Base-by-base conservation (phyloP, 805 yeast genomes). In the Sugiyamaella qingdaonensis region DNA sequence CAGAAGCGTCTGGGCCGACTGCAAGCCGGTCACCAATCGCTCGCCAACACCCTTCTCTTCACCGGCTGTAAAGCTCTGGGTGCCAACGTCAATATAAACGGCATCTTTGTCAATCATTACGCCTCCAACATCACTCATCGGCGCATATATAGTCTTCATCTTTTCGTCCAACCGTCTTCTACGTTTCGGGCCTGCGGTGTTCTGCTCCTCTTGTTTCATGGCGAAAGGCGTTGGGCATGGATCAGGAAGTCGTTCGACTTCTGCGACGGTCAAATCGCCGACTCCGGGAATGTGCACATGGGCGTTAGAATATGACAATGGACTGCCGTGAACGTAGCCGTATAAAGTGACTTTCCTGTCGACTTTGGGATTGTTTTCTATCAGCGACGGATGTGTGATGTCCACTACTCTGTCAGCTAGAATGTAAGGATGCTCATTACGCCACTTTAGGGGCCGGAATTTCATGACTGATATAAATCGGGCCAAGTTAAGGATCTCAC, bases 111-210 rank as follows among this genome's bases (percentile, higher is more conserved):
- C 99, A 56, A 94, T 89, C 59, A 94, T 75, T 35, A 94, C 95
- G 68, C 99, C 99, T 53, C 97, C 97, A n/a, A 94, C 97, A 70
- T 94, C 98, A 46, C 97, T 88, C 99, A 94, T 94, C 48, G 99
- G 99, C 0, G 99, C 99, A 69, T 95, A 94, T 1, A 94, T 89
- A 60, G 89, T 81, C 68, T 91, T 94, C 67, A 89, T 95, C 62
- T 85, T 88, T 65, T 94, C 99, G 60, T 94, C 98, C 51, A 94
- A 79, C 65, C 98, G 80, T 67, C 89, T 88, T 64, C 97, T 79
- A 68, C 97, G 83, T 53, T 72, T 68, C 10, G 73, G 69, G 8
- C 61, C 65, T 10, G 56, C 63, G 48, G 77, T 84, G 42, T 82
- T 80, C 29, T 65, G 65, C 37, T 89, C 97, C 36, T 89, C 73